Percentiles rank a stretch among this genome's conserved stretches.
Conservation (phyloP, 2,329 filamentous ascomycete species). For the Diaporthe helianthi region DNA sequence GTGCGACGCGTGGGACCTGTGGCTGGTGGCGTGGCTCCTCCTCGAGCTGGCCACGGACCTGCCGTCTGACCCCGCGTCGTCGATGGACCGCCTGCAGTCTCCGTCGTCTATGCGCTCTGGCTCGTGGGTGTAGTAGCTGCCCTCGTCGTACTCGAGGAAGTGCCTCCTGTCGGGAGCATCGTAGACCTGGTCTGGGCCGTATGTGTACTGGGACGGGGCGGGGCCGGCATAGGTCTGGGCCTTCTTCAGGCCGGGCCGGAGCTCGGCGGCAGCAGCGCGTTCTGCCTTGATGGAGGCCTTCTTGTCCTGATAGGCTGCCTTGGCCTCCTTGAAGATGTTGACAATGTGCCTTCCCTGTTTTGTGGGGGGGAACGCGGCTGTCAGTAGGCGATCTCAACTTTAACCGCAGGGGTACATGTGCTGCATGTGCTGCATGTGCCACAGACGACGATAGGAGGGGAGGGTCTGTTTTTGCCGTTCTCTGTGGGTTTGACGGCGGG, state of each 20-base stretch:
- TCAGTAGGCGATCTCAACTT: conserved; percentile 6
- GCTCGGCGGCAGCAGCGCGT: conserved; percentile 43
- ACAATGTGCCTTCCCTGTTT: conserved; percentile 85
- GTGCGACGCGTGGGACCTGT: conserved; percentile 31
- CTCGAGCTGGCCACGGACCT: conserved; percentile 28
- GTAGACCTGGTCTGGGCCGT: conserved; percentile 39
- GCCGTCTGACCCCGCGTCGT: conserved; percentile 41
- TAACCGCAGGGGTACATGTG: neutral
- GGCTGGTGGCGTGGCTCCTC: conserved; percentile 29
- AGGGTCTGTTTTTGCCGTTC: neutral
- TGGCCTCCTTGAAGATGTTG: conserved; percentile 90
- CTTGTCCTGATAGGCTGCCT: conserved; percentile 84
- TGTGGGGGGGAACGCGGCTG: neutral
- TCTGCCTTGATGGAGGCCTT: conserved; percentile 82
- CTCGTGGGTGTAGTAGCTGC: conserved; percentile 24
- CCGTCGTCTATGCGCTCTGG: conserved; percentile 40
- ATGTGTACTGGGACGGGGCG: conserved; percentile 41
- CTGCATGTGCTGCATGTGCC: no score
- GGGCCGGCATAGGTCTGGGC: conserved; percentile 62
- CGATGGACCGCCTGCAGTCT: conserved; percentile 36
- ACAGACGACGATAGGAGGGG: neutral
- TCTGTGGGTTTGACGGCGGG: conserved; percentile 23
- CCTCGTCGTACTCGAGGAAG: conserved; percentile 25
- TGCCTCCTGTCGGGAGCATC: conserved; percentile 38
- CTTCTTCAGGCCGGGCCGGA: conserved; percentile 54